phyloP scores from a whole-genome alignment of 2,329 filamentous ascomycete genomes.

The Alternaria sp. region DNA sequence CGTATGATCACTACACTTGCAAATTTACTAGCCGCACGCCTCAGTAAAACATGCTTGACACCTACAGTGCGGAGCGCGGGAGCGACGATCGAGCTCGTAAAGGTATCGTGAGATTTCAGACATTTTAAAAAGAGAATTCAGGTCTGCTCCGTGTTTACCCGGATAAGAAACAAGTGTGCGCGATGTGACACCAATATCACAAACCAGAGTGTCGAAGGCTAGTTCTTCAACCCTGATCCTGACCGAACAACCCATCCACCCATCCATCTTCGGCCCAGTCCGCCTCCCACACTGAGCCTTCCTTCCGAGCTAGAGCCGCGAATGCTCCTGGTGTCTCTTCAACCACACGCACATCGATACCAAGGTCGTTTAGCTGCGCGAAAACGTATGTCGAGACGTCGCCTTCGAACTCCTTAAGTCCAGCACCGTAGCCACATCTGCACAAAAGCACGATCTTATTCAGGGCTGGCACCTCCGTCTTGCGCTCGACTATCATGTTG shows the following conservation, averaged over 20 bases:
- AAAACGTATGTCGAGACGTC: neutral
- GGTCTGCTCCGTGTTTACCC: neutral
- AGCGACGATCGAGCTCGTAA: neutral
- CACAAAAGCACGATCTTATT: neutral
- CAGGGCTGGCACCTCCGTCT: neutral
- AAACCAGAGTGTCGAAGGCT: neutral
- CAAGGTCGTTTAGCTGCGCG: neutral
- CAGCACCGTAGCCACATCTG: neutral
- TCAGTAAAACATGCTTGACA: neutral
- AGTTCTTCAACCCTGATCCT: neutral
- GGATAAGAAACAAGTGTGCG: neutral
- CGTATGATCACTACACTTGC: neutral
- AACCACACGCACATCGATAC: neutral
- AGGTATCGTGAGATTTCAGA: neutral
- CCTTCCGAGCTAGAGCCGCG: neutral
- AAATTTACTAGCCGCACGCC: neutral
- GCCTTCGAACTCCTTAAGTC: neutral
- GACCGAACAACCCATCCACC: neutral
- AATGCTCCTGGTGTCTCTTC: neutral
- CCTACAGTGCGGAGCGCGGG: neutral
- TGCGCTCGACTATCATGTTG: neutral
- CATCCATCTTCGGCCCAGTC: neutral
- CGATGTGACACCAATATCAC: neutral
- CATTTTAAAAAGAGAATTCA: neutral
- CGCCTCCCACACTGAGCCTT: neutral